Evolutionary conservation across 2,329 filamentous ascomycete species (phyloP).

Genomic region (Aspergillus quadricinctus): DNA sequence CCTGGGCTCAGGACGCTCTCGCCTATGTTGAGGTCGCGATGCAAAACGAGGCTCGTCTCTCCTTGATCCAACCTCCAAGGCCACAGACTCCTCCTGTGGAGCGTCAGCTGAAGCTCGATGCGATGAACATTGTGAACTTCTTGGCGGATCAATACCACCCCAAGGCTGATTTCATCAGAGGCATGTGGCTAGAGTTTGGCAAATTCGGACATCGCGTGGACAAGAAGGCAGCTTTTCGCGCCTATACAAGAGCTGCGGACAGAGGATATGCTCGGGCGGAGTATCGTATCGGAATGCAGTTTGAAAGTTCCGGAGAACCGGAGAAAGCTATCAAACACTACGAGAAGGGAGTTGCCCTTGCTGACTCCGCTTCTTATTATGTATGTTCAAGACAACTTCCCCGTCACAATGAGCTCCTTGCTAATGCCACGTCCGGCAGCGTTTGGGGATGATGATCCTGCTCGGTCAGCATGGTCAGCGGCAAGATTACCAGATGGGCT

Average conservation of each 20-base stretch:
- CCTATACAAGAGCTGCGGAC: conserved; percentile 80
- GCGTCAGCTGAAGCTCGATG: conserved; percentile 81
- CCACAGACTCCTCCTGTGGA: conserved; percentile 80
- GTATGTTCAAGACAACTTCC: conserved; percentile 28
- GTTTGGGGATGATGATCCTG: conserved; percentile 95
- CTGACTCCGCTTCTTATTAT: conserved; percentile 82
- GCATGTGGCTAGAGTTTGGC: conserved; percentile 97
- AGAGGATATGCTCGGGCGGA: conserved; percentile 84
- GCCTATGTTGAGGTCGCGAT: conserved; percentile 81
- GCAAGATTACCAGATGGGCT: conserved; percentile 71
- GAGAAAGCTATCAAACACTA: conserved; percentile 90
- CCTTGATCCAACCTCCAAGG: conserved; percentile 55
- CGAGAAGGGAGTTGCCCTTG: conserved; percentile 69
- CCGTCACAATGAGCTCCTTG: not conserved
- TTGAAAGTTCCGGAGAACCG: conserved; percentile 89
- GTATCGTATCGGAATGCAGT: conserved; percentile 97
- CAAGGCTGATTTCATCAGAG: conserved; percentile 87
- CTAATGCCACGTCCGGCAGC: conserved; percentile 46
- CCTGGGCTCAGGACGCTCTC: conserved; percentile 91
- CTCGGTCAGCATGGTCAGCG: conserved; percentile 87
- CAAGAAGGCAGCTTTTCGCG: conserved; percentile 88
- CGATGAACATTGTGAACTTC: conserved; percentile 86
- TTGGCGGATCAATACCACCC: conserved; percentile 88
- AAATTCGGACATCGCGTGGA: conserved; percentile 88
- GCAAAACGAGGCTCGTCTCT: conserved; percentile 68